Percentiles rank a stretch among this genome's conserved stretches.
Evolutionary conservation across 73 alveolate species (phyloP).

Genomic region (Urostyla sp.): DNA sequence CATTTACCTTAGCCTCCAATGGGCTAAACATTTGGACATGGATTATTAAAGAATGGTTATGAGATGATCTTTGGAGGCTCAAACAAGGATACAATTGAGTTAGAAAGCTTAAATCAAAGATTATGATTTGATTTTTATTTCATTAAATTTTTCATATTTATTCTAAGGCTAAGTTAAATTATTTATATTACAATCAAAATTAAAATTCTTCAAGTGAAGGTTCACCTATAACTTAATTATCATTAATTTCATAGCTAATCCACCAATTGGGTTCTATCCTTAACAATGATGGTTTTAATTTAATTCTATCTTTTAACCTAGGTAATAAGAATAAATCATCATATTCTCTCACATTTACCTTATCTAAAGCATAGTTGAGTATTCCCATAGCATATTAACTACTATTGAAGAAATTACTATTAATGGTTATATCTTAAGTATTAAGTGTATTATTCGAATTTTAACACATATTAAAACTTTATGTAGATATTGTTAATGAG

Average conservation of each 20-base stretch:
- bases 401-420: slow-evolving; percentile 1
- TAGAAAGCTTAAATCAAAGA: not conserved
- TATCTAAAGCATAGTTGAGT: slow-evolving; percentile 34
- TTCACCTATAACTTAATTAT: no score
- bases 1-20: not conserved
- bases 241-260: slow-evolving; percentile 22
- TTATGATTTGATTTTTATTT: slow-evolving; percentile 12
- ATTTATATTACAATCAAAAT: not conserved
- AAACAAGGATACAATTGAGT: not conserved
- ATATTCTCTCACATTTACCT: slow-evolving; percentile 22
- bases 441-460: slow-evolving; percentile 20
- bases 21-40: not conserved
- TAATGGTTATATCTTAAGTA: slow-evolving; percentile 32
- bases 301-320: slow-evolving; percentile 1
- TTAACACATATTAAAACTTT: slow-evolving; percentile 13
- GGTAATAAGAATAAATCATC: slow-evolving; percentile 34
- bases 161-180: not conserved
- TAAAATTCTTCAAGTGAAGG: slow-evolving; percentile 20
- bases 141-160: not conserved
- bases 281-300: not conserved
- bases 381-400: slow-evolving; percentile 6
- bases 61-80: not conserved
- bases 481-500: not conserved
- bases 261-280: slow-evolving; percentile 43
- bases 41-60: no score